These are phyloP conservation scores for Beverwykella pulmonaria DNA, from an alignment of 495 filamentous ascomycete genomes.

Conservation along the genomic window DNA sequence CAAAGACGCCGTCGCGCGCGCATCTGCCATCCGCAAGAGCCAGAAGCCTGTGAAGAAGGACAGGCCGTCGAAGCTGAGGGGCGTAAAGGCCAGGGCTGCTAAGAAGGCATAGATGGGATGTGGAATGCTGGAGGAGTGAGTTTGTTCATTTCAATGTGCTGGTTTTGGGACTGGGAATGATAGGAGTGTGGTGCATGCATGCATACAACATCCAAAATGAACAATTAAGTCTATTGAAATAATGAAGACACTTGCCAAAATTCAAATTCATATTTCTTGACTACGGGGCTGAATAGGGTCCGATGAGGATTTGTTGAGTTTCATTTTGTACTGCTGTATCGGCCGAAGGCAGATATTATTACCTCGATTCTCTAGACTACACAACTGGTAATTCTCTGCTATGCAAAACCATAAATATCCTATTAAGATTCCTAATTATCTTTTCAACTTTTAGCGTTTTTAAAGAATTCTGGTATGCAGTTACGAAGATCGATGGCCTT, in stretches of 20 bases:
- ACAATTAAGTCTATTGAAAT: slow-evolving; percentile 6
- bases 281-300: not conserved
- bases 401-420: no score
- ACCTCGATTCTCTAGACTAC: no score
- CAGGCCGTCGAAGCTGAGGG: slow-evolving; percentile 73
- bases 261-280: not conserved
- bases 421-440: no score
- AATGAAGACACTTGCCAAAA: not conserved
- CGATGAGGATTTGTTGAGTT: no score
- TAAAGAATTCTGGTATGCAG: no score
- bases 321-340: no score
- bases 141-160: slow-evolving; percentile 1
- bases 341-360: no score
- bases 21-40: slow-evolving; percentile 78
- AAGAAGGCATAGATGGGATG: slow-evolving; percentile 53
- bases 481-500: no score
- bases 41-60: slow-evolving; percentile 74
- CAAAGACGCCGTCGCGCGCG: slow-evolving; percentile 82
- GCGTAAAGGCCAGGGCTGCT: slow-evolving; percentile 78
- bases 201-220: not conserved
- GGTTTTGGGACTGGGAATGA: not conserved
- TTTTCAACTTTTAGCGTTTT: no score
- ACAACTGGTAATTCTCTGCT: no score
- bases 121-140: slow-evolving; percentile 5
- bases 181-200: not conserved